These are phyloP conservation scores for Waltiozyma sp. DNA, from an alignment of 1,139 yeast species.

Conservation along the genomic window DNA sequence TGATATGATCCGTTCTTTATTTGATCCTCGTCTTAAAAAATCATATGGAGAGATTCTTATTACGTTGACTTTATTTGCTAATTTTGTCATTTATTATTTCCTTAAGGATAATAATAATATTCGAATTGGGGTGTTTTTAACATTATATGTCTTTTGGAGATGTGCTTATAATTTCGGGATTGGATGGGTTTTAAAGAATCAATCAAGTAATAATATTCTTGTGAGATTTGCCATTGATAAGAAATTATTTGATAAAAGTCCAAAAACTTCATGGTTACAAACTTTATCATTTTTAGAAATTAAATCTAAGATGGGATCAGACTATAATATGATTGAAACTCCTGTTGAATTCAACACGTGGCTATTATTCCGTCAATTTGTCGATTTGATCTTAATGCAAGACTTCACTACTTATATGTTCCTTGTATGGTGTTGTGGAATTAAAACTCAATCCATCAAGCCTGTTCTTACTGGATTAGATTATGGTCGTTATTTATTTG, in stretches of 20 bases:
- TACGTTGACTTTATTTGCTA: slow-evolving; percentile 38
- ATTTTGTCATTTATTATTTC: slow-evolving; percentile 38
- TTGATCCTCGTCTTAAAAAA: slow-evolving; percentile 67
- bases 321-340: slow-evolving; percentile 36
- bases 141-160: slow-evolving; percentile 67
- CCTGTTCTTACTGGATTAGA: slow-evolving; percentile 27
- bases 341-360: slow-evolving; percentile 80
- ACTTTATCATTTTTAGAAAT: slow-evolving; percentile 38
- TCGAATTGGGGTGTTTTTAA: slow-evolving; percentile 30
- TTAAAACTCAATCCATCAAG: not conserved
- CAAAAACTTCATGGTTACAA: slow-evolving; percentile 28
- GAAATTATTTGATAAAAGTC: slow-evolving; percentile 30
- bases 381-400: slow-evolving; percentile 76
- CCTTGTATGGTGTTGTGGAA: slow-evolving; percentile 29
- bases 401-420: slow-evolving; percentile 73
- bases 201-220: slow-evolving; percentile 47
- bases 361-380: slow-evolving; percentile 71
- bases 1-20: slow-evolving; percentile 76
- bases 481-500: slow-evolving; percentile 30
- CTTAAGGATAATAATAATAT: slow-evolving; percentile 18
- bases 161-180: slow-evolving; percentile 70
- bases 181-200: slow-evolving; percentile 58
- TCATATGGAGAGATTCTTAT: slow-evolving; percentile 56
- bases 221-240: slow-evolving; percentile 43
- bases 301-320: slow-evolving; percentile 47